Base-by-base conservation (phyloP, 495 filamentous ascomycete species). In the Chlorociboria aeruginascens region DNA sequence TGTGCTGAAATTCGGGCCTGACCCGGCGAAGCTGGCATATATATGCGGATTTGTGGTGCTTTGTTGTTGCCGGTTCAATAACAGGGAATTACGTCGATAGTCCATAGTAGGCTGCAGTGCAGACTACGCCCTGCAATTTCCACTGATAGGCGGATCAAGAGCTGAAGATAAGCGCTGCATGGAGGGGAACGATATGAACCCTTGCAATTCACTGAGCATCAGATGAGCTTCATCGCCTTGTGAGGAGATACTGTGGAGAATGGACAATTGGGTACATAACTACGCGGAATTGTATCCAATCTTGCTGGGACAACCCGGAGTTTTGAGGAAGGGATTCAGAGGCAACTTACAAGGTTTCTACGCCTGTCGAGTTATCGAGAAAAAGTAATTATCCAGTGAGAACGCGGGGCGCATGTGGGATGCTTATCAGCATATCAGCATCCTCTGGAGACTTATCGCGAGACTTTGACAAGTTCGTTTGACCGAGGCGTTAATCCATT, bases 21-120 rank as follows among this genome's bases (percentile, higher is more conserved):
- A 38, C 7, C 50, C 56, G 20, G 49, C 52, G 37, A 58, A 58
- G 34, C 45, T 58, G 32, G 46, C 36, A 42, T 54, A 55, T 51
- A 55, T 58, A 51, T 51, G 56, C 17, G 56, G 48, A 33, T 46
- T 51, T 7, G 45, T 30, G 48, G 9, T 43, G 9, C 39, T 34
- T 32, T 46, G 34, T 20, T 54, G 52, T 28, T 47, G 45, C 3
- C 43, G 50, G 35, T 54, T 50, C 29, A 49, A 10, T 17, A 48
- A 43, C 33, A 55, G 46, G 34, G 51, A 52, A 6, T 48, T 48
- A n/a, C 56, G 34, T 17, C 49, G 51, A 39, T 58, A 58, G 32
- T 58, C 56, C 56, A 58, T 58, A 16, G 13, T 48, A 40, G 8
- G 13, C 16, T 35, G 41, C 20, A 32, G 33, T 34, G 12, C 11